Evolutionary conservation across 305 asterid genomes (phyloP).

Genomic region (Caryopteris hybrid): DNA sequence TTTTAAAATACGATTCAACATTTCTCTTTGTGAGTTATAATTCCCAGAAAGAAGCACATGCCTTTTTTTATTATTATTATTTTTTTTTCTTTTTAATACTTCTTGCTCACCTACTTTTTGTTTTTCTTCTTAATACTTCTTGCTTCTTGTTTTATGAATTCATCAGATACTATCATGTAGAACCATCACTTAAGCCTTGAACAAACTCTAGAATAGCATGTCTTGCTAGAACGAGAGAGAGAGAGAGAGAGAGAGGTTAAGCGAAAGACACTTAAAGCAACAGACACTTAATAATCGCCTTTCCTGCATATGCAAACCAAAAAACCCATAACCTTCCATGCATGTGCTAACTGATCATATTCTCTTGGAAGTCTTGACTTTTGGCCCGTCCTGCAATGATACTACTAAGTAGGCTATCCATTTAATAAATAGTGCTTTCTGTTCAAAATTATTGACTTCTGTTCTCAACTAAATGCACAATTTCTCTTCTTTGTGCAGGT

Average conservation of each 20-base stretch:
- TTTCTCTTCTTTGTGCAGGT: conserved; percentile 44
- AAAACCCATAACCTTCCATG: not conserved
- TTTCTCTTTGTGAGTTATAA: not conserved
- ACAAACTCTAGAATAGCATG: too few relatives aligned
- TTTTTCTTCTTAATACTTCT: not conserved
- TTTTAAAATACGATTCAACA: not conserved
- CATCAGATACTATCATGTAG: not conserved
- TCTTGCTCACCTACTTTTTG: too few relatives aligned
- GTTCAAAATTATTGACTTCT: not conserved
- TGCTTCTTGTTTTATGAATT: not conserved
- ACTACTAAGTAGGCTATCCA: not conserved
- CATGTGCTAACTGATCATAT: not conserved
- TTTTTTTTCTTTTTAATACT: not conserved
- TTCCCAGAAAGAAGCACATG: not conserved
- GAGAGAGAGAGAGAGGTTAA: too few relatives aligned
- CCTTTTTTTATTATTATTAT: too few relatives aligned
- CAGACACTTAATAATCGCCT: too few relatives aligned
- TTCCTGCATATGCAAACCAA: too few relatives aligned
- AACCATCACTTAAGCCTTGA: not conserved
- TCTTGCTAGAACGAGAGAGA: not conserved
- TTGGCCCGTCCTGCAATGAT: not conserved
- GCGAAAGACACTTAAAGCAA: too few relatives aligned
- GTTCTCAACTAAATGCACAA: not conserved
- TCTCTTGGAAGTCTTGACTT: not conserved
- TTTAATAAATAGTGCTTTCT: not conserved